phyloP scores from a whole-genome alignment of 768 basidiomycete genomes.

The Trametes gibbosa region DNA sequence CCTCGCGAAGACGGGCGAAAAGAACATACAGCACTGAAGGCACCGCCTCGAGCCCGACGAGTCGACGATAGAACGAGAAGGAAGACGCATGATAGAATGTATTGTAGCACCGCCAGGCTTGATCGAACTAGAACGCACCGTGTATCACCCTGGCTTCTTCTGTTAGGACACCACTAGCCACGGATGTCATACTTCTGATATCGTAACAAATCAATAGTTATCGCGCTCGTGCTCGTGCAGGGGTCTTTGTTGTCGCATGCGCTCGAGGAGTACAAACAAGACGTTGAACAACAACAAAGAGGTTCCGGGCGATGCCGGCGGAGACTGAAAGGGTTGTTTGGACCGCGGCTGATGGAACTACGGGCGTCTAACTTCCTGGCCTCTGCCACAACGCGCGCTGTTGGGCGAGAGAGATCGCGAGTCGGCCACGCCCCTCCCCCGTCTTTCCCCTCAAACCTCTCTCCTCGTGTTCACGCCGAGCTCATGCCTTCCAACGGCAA shows the following conservation, averaged over 20 bases:
- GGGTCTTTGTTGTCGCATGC: too few species aligned
- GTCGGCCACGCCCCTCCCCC: slow-evolving; percentile 13
- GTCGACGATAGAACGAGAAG: neutral
- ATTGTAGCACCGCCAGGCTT: neutral
- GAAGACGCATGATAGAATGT: neutral
- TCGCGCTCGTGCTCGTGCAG: too few species aligned
- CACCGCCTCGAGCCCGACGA: too few species aligned
- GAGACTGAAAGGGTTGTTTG: slow-evolving; percentile 18
- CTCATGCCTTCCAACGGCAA: slow-evolving; percentile 18
- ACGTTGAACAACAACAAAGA: neutral
- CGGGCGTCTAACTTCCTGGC: slow-evolving; percentile 5
- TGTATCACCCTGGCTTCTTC: too few species aligned
- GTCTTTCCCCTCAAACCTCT: neutral
- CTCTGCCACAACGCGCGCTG: slow-evolving; percentile 20
- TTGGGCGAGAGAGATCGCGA: slow-evolving; percentile 17
- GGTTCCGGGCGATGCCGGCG: slow-evolving; percentile 12
- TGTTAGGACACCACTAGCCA: too few species aligned
- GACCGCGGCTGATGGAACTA: neutral
- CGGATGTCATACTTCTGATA: too few species aligned
- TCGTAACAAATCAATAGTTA: too few species aligned
- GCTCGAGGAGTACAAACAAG: neutral
- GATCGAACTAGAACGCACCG: neutral
- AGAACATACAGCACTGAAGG: neutral
- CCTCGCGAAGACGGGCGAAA: slow-evolving; percentile 22
- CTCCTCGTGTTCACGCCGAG: slow-evolving; percentile 5